Evolutionary conservation across 495 filamentous ascomycete genomes (phyloP).

Genomic region (Chlorociboria aeruginascens): DNA sequence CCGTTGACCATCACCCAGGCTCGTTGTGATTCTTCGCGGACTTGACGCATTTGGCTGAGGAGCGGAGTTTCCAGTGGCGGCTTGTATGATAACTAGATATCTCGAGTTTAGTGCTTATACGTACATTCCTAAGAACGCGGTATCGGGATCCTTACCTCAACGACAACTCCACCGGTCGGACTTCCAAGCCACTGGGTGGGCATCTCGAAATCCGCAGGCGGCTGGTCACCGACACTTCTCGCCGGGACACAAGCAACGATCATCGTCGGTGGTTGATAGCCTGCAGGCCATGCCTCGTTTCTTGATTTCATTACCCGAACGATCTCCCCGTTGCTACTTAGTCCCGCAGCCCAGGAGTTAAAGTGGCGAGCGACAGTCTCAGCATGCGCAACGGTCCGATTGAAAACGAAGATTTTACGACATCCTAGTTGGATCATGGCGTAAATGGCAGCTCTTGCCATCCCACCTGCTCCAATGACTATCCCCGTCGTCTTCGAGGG

Average conservation of each 20-base stretch:
- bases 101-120: background rate
- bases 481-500: conserved; percentile 50
- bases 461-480: conserved; percentile 71
- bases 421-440: conserved; percentile 69
- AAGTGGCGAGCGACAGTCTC: conserved; percentile 61
- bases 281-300: conserved; percentile 52
- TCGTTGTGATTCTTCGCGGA: conserved; percentile 42
- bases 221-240: conserved; percentile 45
- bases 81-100: conserved; percentile 54
- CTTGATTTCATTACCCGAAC: conserved; percentile 48
- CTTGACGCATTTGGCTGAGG: conserved; percentile 46
- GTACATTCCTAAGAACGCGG: background rate
- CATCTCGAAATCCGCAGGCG: conserved; percentile 64
- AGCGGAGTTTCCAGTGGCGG: conserved; percentile 55
- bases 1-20: conserved; percentile 74
- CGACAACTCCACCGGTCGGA: conserved; percentile 67
- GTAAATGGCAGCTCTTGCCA: conserved; percentile 71
- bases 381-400: conserved; percentile 47
- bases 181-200: conserved; percentile 63
- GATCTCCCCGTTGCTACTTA: conserved; percentile 33
- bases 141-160: conserved; percentile 44
- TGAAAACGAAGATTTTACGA: conserved; percentile 67
- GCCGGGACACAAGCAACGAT: conserved; percentile 68
- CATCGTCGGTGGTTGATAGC: conserved; percentile 56
- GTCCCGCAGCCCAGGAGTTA: conserved; percentile 42